phyloP scores from a whole-genome alignment of 2,329 filamentous ascomycete genomes.

The Corinectria fuckeliana region DNA sequence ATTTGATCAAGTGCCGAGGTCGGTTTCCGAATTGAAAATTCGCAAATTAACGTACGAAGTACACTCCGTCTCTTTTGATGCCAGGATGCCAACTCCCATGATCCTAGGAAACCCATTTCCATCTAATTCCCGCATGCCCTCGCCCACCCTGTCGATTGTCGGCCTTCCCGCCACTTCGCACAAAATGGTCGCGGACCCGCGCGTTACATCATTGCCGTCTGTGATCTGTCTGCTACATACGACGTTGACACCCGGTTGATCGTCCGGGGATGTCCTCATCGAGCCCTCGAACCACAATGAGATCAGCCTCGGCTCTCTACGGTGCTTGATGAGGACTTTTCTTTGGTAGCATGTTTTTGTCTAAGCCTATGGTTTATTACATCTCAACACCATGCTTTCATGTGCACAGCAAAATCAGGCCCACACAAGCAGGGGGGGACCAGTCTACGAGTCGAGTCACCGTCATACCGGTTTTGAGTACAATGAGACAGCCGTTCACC shows the following conservation, averaged over 20 bases:
- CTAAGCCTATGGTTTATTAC: conserved; percentile 1
- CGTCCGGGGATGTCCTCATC: neutral
- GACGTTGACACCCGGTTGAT: neutral
- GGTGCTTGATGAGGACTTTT: neutral
- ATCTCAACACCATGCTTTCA: neutral
- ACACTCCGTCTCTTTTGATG: neutral
- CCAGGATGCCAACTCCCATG: neutral
- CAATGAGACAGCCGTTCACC: conserved; percentile 40
- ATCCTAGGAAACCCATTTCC: conserved; percentile 12
- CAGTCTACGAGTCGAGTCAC: conserved; percentile 6
- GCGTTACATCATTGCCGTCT: neutral
- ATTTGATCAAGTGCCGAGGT: conserved; percentile 1
- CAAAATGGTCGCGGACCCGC: neutral
- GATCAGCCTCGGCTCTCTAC: neutral
- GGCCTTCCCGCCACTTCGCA: neutral
- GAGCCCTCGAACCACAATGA: conserved; percentile 5
- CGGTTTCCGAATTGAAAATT: conserved; percentile 2
- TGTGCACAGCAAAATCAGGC: neutral
- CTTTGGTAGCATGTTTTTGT: neutral
- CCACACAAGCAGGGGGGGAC: neutral
- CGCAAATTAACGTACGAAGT: no score
- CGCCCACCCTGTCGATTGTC: neutral
- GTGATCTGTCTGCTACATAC: neutral
- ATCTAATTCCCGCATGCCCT: conserved; percentile 17
- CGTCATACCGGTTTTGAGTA: conserved; percentile 13